Base-by-base conservation (phyloP, 345 rosid species). In the Sisymbrium altissimum region DNA sequence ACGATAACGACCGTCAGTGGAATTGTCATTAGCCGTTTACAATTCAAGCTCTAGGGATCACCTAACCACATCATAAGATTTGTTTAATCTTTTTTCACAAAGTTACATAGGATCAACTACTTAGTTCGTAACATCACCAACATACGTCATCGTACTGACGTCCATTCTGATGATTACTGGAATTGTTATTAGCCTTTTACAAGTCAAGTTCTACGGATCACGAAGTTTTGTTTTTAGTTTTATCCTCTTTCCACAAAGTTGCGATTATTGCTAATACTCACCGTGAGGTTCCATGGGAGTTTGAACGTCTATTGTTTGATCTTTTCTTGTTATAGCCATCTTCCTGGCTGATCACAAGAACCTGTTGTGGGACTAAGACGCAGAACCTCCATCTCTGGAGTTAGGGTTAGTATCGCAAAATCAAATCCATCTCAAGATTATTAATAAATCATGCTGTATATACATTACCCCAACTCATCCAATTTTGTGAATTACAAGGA, bases 71-170 rank as follows among this genome's bases (percentile, higher is more conserved):
- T 55, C 21, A 25, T 55, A 40, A 39, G 21, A 7, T 44, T 23
- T 32, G 29, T 64, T 64, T 35, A 15, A n/a, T 44, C 1, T 50
- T 15, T 35, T 35, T 41, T 38, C 32, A 35, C 32, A 27, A 66
- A 36, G 46, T 73, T 27, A 2, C 15, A 35, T 0, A 52, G 57
- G 57, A 12, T 25, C 61, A 48, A 61, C 56, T 52, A 12, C 15
- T 41, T 52, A 12, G 19, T 23, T 55, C 30, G 32, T 60, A 53
- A 52, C 74, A 75, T 75, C 79, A 75, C 15, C 58, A 19, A 5
- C 54, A 4, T 1, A 61, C 74, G 70, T 68, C 70, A 62, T 61
- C 41, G 1, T 36, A 69, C 19, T 62, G 52, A 76, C 79, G 74
- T 43, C 70, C 4, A 18, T 19, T 12, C 57, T 23, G 1, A 53